Percentiles rank a stretch among this genome's conserved stretches.
These are phyloP conservation scores for Asterochloris erici DNA, from an alignment of 139 green algal species.

Conservation along the genomic window DNA sequence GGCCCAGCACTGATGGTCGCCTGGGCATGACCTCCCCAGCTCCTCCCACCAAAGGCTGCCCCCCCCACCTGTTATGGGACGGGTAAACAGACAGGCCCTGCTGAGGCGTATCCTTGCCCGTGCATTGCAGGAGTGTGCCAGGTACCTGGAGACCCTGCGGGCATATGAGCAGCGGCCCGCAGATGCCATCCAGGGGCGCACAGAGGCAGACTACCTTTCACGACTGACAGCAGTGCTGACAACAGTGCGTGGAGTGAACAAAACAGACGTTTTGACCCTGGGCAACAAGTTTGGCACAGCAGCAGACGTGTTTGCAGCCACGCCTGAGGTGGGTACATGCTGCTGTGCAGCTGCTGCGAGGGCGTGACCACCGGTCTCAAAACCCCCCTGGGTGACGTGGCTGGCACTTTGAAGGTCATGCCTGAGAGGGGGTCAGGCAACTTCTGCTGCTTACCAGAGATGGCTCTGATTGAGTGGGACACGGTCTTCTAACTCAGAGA, in stretches of 20 bases:
- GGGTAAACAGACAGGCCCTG: neutral
- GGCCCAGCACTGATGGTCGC: neutral
- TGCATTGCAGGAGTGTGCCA: constrained; percentile 72
- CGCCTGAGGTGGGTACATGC: neutral
- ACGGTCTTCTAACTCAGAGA: too few species aligned
- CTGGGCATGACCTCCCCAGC: neutral
- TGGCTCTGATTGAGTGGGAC: too few species aligned
- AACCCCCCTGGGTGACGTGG: constrained; percentile 22
- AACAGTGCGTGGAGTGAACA: constrained; percentile 73
- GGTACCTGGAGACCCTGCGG: constrained; percentile 94
- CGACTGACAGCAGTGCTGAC: constrained; percentile 66
- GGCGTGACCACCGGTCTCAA: constrained; percentile 27
- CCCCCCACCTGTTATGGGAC: neutral
- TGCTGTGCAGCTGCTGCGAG: constrained; percentile 20
- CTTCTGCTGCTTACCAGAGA: too few species aligned
- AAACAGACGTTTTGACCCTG: constrained; percentile 72
- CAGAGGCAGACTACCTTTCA: constrained; percentile 78
- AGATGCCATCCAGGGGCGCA: constrained; percentile 60
- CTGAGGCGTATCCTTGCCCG: neutral
- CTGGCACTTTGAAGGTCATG: neutral
- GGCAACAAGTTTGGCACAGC: constrained; percentile 41
- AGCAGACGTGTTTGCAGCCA: constrained; percentile 43
- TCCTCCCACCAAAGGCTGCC: too few species aligned
- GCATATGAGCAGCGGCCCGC: constrained; percentile 88
- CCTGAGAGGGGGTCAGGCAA: too few species aligned